phyloP scores from a whole-genome alignment of 2,329 filamentous ascomycete genomes.

The Acephala macrosclerotiorum region DNA sequence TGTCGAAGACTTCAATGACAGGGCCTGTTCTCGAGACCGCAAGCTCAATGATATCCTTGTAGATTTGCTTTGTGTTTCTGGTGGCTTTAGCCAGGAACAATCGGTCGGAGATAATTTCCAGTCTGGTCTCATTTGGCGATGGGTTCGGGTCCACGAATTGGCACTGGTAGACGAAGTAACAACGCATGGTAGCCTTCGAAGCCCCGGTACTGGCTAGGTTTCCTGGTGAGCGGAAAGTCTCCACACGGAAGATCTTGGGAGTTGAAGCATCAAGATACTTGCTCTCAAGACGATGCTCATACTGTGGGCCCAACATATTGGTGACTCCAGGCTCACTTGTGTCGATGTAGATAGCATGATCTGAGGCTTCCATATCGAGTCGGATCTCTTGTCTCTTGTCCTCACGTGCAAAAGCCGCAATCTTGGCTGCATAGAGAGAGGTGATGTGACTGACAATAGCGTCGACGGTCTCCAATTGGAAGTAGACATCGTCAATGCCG shows the following conservation, averaged over 20 bases:
- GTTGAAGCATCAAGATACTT: constrained; percentile 90
- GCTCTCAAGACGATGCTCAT: constrained; percentile 90
- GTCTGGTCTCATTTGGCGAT: constrained; percentile 78
- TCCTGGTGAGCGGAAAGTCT: constrained; percentile 94
- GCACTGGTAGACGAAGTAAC: constrained; percentile 99
- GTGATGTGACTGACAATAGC: constrained; percentile 95
- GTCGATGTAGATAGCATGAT: constrained; percentile 98
- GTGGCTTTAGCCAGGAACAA: constrained; percentile 97
- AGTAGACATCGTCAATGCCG: constrained; percentile 98
- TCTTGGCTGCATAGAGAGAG: constrained; percentile 95
- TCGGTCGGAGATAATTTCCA: constrained; percentile 91
- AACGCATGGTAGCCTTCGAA: constrained; percentile 85
- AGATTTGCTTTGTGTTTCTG: constrained; percentile 92
- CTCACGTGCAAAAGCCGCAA: constrained; percentile 90
- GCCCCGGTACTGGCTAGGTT: constrained; percentile 70
- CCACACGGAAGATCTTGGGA: constrained; percentile 82
- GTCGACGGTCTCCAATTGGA: constrained; percentile 85
- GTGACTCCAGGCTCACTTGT: constrained; percentile 90
- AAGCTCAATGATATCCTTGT: constrained; percentile 89
- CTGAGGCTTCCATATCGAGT: constrained; percentile 90
- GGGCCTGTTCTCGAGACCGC: constrained; percentile 87
- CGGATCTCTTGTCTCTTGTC: constrained; percentile 95
- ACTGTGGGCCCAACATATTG: constrained; percentile 80
- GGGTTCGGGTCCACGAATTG: constrained; percentile 83
- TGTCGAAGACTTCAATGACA: constrained; percentile 97